These are phyloP conservation scores for Wickerhamiella hasegawae DNA, from an alignment of 805 yeast genomes.

Conservation along the genomic window DNA sequence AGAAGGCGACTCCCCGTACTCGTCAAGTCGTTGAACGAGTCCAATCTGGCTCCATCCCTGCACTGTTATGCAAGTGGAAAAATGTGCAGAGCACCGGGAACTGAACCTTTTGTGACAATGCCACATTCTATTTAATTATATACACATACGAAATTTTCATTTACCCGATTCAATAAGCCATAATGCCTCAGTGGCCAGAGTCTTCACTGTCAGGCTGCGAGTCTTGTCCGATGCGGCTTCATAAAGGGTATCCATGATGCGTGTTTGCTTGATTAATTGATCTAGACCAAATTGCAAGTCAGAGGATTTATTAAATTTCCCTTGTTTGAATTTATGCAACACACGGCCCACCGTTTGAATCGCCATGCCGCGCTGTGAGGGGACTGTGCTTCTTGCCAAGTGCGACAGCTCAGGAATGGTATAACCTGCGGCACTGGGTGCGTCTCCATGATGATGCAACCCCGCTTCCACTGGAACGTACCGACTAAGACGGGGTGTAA, in stretches of 20 bases:
- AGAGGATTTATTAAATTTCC: conserved; percentile 26
- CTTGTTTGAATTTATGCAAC: conserved; percentile 57
- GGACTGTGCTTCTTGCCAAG: conserved; percentile 57
- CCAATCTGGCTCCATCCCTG: no score
- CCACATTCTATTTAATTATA: no score
- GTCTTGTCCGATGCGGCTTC: conserved; percentile 15
- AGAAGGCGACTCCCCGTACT: no score
- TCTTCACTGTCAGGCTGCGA: conserved; percentile 16
- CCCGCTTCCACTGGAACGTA: conserved; percentile 44
- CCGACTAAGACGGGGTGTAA: conserved; percentile 38
- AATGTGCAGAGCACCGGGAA: no score
- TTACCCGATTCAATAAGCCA: conserved; percentile 11
- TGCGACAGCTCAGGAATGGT: conserved; percentile 72
- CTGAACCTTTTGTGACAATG: no score
- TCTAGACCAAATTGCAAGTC: conserved; percentile 17
- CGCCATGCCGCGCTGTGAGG: conserved; percentile 78
- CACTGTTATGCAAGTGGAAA: no score
- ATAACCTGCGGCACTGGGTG: conserved; percentile 85
- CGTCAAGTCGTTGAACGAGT: no score
- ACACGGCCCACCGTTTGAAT: conserved; percentile 79
- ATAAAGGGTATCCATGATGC: conserved; percentile 14
- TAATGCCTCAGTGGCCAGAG: conserved; percentile 17
- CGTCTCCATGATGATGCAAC: conserved; percentile 80
- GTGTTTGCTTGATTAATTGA: conserved; percentile 10
- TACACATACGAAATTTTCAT: no score